Percentiles rank a stretch among this genome's conserved stretches.
Evolutionary conservation across 2,329 filamentous ascomycete species (phyloP).

Genomic region (Calonectria honghensis): DNA sequence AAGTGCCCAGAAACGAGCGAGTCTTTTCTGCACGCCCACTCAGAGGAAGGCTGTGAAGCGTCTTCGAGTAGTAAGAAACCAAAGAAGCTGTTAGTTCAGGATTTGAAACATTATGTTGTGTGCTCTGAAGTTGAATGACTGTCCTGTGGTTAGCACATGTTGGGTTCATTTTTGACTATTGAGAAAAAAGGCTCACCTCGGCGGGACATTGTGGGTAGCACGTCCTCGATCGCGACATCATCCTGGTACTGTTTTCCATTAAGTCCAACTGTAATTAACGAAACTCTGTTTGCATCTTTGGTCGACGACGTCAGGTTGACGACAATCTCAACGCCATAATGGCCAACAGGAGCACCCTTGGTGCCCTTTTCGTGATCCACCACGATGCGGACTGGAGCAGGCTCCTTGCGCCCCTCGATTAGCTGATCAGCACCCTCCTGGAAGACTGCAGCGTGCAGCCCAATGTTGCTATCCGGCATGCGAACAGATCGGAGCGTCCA

Average conservation of each 20-base stretch:
- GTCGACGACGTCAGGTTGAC: constrained; percentile 72
- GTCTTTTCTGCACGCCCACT: constrained; percentile 78
- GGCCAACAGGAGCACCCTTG: constrained; percentile 79
- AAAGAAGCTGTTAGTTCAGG: constrained; percentile 78
- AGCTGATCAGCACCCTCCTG: constrained; percentile 80
- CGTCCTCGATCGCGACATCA: constrained; percentile 82
- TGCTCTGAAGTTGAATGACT: constrained; percentile 84
- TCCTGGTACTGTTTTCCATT: constrained; percentile 84
- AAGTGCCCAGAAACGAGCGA: constrained; percentile 83
- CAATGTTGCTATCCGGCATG: constrained; percentile 76
- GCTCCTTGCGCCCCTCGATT: constrained; percentile 78
- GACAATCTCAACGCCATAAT: constrained; percentile 83
- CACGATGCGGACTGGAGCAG: constrained; percentile 82
- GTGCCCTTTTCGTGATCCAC: constrained; percentile 81
- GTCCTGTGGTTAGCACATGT: constrained; percentile 58
- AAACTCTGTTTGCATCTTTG: constrained; percentile 70
- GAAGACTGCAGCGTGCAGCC: constrained; percentile 80
- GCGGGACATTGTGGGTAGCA: constrained; percentile 84
- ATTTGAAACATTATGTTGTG: constrained; percentile 82
- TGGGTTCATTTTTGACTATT: not conserved
- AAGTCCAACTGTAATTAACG: constrained; percentile 75
- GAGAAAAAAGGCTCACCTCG: constrained; percentile 72
- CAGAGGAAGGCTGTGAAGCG: constrained; percentile 81
- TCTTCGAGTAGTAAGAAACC: constrained; percentile 85
- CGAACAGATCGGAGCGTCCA: constrained; percentile 87